Conservation (phyloP, 768 basidiomycete species). For the Lentinula boryana region DNA sequence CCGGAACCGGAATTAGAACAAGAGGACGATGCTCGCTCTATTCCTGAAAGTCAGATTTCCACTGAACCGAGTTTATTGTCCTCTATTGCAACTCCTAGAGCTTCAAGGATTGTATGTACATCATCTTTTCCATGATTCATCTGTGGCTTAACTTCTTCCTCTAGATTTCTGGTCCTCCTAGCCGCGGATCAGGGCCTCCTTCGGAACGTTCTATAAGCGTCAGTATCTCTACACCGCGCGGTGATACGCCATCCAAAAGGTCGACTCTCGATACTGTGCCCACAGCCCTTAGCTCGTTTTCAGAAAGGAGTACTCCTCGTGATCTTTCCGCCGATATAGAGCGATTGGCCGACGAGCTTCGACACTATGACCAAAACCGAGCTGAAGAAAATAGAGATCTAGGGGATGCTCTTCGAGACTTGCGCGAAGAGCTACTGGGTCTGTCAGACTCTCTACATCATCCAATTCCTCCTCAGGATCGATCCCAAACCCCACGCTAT, state of each 20-base stretch:
- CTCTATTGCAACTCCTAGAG: conserved; percentile 10
- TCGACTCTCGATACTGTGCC: conserved; percentile 38
- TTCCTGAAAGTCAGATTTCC: conserved; percentile 4
- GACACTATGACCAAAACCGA: conserved; percentile 46
- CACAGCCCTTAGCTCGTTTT: conserved; percentile 31
- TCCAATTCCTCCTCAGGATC: conserved; percentile 13
- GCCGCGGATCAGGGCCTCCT: neutral
- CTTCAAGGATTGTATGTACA: conserved; percentile 20
- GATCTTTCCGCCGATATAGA: conserved; percentile 29
- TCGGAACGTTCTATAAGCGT: conserved; percentile 36
- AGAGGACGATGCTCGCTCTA: conserved; percentile 8
- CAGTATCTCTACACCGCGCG: conserved; percentile 43
- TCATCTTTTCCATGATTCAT: conserved; percentile 5
- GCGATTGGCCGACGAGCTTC: conserved; percentile 50
- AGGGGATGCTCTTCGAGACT: conserved; percentile 58
- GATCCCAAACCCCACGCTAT: neutral
- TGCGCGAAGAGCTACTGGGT: conserved; percentile 64
- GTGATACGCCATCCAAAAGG: conserved; percentile 42
- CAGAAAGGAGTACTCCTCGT: neutral
- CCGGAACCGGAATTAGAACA: conserved; percentile 2
- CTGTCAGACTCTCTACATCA: conserved; percentile 53
- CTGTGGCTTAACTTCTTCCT: conserved; percentile 11
- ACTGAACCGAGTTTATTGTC: conserved; percentile 11
- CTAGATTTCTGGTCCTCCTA: neutral
- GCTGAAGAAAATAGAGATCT: conserved; percentile 62